Evolutionary conservation across 208 protist species (phyloP), one percentile per base, ranked within the genome.

Genomic region (Crithidia fasciculata): DNA sequence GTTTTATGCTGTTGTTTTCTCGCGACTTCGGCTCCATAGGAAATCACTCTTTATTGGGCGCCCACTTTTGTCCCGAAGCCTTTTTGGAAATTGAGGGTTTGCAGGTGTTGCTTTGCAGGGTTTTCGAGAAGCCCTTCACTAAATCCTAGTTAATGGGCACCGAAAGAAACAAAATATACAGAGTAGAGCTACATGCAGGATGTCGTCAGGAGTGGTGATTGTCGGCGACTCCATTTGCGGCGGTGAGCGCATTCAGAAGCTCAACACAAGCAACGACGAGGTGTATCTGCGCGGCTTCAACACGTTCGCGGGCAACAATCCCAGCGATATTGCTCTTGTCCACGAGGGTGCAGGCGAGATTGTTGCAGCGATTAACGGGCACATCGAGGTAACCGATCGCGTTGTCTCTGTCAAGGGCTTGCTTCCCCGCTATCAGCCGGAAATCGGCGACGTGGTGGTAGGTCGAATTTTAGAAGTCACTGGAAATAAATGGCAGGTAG

Each of bases 401-500:
- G 91, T 97, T 40, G 86, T 97, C 13, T 97, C 94, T 13, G 82
- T 97, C 16, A 91, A 85, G 56, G 91, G 91, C 0, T 68, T 85
- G 10, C 72, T 78, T 9, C 76, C 91, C 1, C 78, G 96, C 8
- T 99, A 99, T 64, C 74, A 84, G 13, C 95, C 97, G 7, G 98
- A 99, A 66, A 92, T 99, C 37, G 98, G 98, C 5, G 98, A 99
- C 81, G 96, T 99, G 19, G 91, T 99, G 3, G 96, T 99, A 12
- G 97, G 97, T 3, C 81, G 98, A 12, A 86, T 99, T 47, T 81
- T 86, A 6, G 90, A 99, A 60, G 93, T 99, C 0, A 58, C 77
- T 53, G 87, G 92, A 9, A 98, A 98, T 52, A 83, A 91, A 13
- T 99, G 98, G 98, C 95, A 91, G 39, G 91, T 99, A 0, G 98